These are phyloP conservation scores for Vaccinium corymbosum DNA, from an alignment of 148 eudicot species.

Conservation along the genomic window DNA sequence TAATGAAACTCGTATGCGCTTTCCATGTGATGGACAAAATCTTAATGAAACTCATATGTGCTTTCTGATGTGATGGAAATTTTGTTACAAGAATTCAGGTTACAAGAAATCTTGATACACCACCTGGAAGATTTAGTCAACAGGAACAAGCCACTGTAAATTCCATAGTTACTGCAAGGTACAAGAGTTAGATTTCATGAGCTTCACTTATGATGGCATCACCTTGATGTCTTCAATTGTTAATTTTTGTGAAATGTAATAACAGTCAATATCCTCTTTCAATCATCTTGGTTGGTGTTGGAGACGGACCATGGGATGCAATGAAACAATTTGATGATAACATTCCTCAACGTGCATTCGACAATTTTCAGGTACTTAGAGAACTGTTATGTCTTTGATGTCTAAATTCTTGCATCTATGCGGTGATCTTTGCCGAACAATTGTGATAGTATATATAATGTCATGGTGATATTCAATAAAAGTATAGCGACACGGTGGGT, in stretches of 20 bases:
- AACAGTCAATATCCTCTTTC: constrained; percentile 72
- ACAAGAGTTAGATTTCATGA: constrained; percentile 11
- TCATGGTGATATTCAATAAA: not conserved
- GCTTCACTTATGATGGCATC: not conserved
- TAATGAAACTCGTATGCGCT: not conserved
- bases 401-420: not conserved
- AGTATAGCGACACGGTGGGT: not conserved
- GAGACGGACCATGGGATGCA: constrained; percentile 91
- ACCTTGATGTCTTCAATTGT: not conserved
- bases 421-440: not conserved
- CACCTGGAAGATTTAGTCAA: constrained; percentile 55
- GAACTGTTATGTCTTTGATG: not conserved
- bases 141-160: constrained; percentile 73
- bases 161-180: constrained; percentile 81
- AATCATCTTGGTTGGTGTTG: constrained; percentile 74
- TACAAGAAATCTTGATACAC: constrained; percentile 39
- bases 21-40: not conserved
- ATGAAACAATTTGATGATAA: constrained; percentile 77
- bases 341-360: constrained; percentile 72
- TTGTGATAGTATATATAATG: not conserved
- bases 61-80: not conserved
- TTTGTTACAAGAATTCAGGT: constrained; percentile 33
- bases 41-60: not conserved
- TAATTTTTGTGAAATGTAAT: not conserved
- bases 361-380: constrained; percentile 74